These are phyloP conservation scores for Leccinum colubrinum DNA, from an alignment of 1,284 basidiomycete species.

Conservation along the genomic window DNA sequence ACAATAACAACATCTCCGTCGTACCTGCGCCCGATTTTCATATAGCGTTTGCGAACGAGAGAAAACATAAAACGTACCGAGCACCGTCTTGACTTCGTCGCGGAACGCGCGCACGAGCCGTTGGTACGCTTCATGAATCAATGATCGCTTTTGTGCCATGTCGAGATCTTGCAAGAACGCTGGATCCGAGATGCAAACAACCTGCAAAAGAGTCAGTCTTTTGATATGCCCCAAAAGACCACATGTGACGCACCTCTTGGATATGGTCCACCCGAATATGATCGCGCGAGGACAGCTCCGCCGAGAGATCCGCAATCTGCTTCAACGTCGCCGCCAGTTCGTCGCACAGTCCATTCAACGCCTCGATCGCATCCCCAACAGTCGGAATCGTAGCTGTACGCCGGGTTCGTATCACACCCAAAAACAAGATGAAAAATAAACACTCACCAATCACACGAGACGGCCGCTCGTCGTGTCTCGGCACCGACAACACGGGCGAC, in stretches of 20 bases:
- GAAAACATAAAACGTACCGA: constrained; percentile 41
- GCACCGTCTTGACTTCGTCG: constrained; percentile 48
- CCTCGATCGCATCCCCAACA: constrained; percentile 72
- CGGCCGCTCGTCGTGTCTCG: constrained; percentile 46
- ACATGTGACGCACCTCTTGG: constrained; percentile 53
- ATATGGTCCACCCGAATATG: constrained; percentile 71
- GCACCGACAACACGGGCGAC: constrained; percentile 55
- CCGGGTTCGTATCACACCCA: constrained; percentile 28
- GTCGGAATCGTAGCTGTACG: constrained; percentile 67
- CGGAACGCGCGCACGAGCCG: constrained; percentile 44
- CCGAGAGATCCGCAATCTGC: constrained; percentile 65
- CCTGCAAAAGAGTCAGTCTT: constrained; percentile 34
- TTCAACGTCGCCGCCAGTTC: constrained; percentile 62
- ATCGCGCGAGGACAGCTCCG: constrained; percentile 70
- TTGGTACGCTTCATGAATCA: constrained; percentile 61
- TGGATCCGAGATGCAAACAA: constrained; percentile 53
- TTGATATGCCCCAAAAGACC: neutral
- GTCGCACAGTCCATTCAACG: constrained; percentile 57
- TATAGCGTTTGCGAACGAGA: neutral
- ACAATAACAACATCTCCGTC: constrained; percentile 79
- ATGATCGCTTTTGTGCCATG: constrained; percentile 60
- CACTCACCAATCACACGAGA: constrained; percentile 40
- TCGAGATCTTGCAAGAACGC: constrained; percentile 62
- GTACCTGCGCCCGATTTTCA: constrained; percentile 48
- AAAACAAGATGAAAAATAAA: constrained; percentile 22